Evolutionary conservation across 805 yeast species (phyloP), one percentile per base, ranked within the genome.

Genomic region (Wickerhamiella lipophila): DNA sequence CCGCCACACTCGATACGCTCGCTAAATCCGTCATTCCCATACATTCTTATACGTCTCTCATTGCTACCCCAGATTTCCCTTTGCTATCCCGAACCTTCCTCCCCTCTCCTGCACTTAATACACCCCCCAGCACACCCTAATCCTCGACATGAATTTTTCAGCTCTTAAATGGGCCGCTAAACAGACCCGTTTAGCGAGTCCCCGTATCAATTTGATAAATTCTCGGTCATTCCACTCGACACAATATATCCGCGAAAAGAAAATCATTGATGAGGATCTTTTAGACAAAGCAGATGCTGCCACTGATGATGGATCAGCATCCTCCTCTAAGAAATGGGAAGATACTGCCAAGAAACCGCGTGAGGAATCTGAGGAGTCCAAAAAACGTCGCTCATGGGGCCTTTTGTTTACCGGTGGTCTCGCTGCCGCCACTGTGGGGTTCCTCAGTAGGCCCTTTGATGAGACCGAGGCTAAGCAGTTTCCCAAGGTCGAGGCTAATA

Each of bases 211-310:
- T 29, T 29, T 29, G 18, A n/a, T 13, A 5, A 32, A 9, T 16
- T 4, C 19, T n/a, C 38, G 44, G 21, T 25, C 32, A 6, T 19
- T 44, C 13, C 41, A 32, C 41, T 22, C 29, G 16, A n/a, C 23
- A 2, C 22, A 13, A 6, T 18, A 3, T 16, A 5, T 16, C 29
- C 32, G 13, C 12, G 15, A 34, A 19, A 44, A 44, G 25, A 44
- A 44, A 22, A 23, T 44, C 30, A 44, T 88, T 53, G 78, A 81
- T 44, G 95, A 88, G 53, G 95, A 87, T 60, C 59, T 87, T 59
- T 72, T 88, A 51, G 80, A 82, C 27, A 77, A 79, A 58, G 95
- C 95, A 11, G 96, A 96, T 34, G 77, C 87, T 50, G 89, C 85
- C 38, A 36, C 52, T 25, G 55, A 51, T n/a, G 54, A 49, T 27